Evolutionary conservation across 768 basidiomycete species (phyloP), one percentile per base, ranked within the genome.

Genomic region (Chalciporus pseudorubinellus): DNA sequence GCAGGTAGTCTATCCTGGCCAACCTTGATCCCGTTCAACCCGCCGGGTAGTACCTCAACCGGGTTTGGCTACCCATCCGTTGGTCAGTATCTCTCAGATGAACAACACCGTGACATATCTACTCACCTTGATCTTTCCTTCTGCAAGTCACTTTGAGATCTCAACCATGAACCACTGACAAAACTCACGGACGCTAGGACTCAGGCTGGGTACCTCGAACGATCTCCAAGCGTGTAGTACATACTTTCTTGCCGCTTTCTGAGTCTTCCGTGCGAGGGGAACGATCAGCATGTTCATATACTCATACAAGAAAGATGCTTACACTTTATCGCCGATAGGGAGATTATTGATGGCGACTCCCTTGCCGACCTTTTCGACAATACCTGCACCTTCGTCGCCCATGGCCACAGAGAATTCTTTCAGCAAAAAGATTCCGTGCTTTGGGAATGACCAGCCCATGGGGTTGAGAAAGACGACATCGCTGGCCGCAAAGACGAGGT

Each of bases 401-500:
- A 70, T 43, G 43, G 73, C 57, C 16, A 59, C 58, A 0, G 76
- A 76, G 50, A 55, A 77, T 6, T 62, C 50, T n/a, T 70, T 59
- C 38, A 75, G 36, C n/a, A 53, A 44, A 31, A 39, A 14, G 18
- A 48, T 39, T 21, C 26, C 38, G 2, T 6, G 6, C 39, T 54
- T 46, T 12, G 43, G 41, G 19, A 54, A 39, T 12, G 21, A 20
- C 58, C 51, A n/a, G n/a, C 80, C 77, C 11, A 71, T 66, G 0
- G 77, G 78, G 54, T 79, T 77, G 19, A 78, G 58, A 6, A 71
- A 67, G 0, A 73, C 66, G 1, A 77, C 63, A 31, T 55, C 51
- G 18, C 46, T 49, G 5, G 24, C n/a, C 13, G 33, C 44, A 8
- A 53, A 31, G 5, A 13, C 20, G 10, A 58, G 26, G 2, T 38